Conservation (phyloP, 345 rosid species). For the Firmiana major region DNA sequence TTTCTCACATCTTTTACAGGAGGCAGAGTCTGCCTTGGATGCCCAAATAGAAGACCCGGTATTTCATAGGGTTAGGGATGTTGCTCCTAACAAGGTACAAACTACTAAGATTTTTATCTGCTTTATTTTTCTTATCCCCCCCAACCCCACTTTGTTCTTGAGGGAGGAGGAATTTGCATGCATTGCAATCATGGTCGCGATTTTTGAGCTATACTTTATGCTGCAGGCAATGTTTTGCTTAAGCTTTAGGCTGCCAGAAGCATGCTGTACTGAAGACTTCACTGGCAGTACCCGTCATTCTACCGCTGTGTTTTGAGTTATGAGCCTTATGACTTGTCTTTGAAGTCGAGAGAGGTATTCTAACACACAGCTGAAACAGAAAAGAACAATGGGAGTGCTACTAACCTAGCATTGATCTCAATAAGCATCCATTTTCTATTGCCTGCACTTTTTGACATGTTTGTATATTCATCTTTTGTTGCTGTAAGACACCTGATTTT, state of each 20-base stretch:
- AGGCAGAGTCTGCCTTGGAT: constrained; percentile 63
- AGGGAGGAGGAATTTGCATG: not conserved
- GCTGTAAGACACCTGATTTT: not conserved
- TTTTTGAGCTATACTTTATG: not conserved
- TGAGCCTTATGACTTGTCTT: not conserved
- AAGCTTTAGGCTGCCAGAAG: constrained; percentile 85
- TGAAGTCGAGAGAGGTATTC: not conserved
- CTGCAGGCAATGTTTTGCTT: constrained; percentile 95
- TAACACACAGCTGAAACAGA: not conserved
- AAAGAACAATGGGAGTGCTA: not conserved
- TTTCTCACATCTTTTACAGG: constrained; percentile 39
- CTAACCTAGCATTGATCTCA: not conserved
- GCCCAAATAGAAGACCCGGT: constrained; percentile 50
- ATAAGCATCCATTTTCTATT: not conserved
- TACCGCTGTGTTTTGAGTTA: not conserved
- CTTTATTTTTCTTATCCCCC: not conserved
- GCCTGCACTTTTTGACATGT: not conserved
- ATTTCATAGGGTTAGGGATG: constrained; percentile 90
- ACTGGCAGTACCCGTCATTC: not conserved
- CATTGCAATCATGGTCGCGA: not conserved
- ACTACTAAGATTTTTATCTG: not conserved
- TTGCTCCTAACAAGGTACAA: constrained; percentile 94
- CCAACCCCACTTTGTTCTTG: not conserved
- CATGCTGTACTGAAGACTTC: constrained; percentile 49
- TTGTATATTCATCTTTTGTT: not conserved